Evolutionary conservation across 257 asterid species (phyloP), one percentile per base, ranked within the genome.

Genomic region (Gardenia jasminoides): DNA sequence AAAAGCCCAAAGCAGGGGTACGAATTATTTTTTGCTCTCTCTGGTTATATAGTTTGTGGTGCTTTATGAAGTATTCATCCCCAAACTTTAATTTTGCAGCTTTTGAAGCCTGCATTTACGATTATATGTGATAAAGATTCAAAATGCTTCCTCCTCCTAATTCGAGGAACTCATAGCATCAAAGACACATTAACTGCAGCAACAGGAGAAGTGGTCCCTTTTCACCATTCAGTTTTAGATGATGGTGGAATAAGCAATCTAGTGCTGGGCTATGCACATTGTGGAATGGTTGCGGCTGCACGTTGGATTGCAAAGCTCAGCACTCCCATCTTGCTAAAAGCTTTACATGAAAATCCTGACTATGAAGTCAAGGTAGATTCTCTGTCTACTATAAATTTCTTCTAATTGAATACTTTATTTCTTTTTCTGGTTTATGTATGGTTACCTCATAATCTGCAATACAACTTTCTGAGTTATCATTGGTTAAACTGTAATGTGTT

Each of bases 241-340:
- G 94, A 88, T 84, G 97, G 96, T 61, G 97, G 97, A 41, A 80
- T 92, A 65, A 84, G 89, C 86, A 89, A 87, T 84, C 88, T 92
- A 76, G 94, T 88, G 72, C 82, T 92, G 80, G 97, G 97, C 74
- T 90, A 92, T 74, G 97, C 97, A 10, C 97, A 92, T 83, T 91
- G 97, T 82, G 97, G 97, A 56, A 92, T 92, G 97, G 97, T 91
- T 81, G 97, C 97, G 86, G 96, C 97, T 74, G 97, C 97, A 72
- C 86, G 97, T 66, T 92, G 97, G 97, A 92, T 91, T 73, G 93
- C 97, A 31, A 92, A 91, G 88, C 92, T 91, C 5, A 84, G 92
- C 81, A 87, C 87, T 74, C 97, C 97, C 30, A 83, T 88, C 80
- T 84, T 92, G 87, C 87, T 87, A 80, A 86, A 84, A 87, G 96